Evolutionary conservation across 2,329 filamentous ascomycete species (phyloP).

Genomic region (Sclerotinia subarctica): DNA sequence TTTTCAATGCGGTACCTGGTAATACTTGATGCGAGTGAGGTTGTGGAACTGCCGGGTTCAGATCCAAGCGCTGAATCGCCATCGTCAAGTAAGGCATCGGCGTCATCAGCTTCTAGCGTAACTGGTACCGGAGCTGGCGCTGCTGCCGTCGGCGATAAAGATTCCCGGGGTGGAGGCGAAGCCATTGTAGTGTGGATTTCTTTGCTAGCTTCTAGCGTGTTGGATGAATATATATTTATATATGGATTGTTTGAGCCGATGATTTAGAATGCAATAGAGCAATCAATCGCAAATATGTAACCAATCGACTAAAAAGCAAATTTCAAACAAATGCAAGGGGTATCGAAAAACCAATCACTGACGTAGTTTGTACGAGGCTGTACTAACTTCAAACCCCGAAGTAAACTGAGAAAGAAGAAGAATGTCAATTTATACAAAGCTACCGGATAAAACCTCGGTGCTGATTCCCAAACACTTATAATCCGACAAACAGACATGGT

Average conservation of each 20-base stretch:
- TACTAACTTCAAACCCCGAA: neutral
- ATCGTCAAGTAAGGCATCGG: neutral
- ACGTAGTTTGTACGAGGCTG: neutral
- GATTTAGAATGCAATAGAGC: neutral
- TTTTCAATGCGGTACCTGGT: conserved; percentile 41
- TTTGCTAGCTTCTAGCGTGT: neutral
- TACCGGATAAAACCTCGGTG: neutral
- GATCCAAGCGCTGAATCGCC: conserved; percentile 12
- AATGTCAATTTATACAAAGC: neutral
- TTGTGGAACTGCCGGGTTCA: conserved; percentile 20
- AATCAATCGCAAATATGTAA: neutral
- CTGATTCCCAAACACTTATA: neutral
- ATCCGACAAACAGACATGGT: neutral
- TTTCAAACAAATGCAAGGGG: neutral
- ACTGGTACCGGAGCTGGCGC: conserved; percentile 3
- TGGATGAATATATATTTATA: neutral
- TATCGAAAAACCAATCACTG: neutral
- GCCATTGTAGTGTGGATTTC: conserved; percentile 5
- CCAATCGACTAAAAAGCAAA: neutral
- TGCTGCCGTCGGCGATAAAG: neutral
- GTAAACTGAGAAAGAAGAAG: neutral
- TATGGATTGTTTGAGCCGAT: neutral
- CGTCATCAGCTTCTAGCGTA: conserved; percentile 10
- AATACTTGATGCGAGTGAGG: conserved; percentile 38
- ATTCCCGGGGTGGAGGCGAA: neutral